Percentiles rank a stretch among this genome's conserved stretches.
These are phyloP conservation scores for Nakazawaea ernobii DNA, from an alignment of 805 yeast species.

Conservation along the genomic window DNA sequence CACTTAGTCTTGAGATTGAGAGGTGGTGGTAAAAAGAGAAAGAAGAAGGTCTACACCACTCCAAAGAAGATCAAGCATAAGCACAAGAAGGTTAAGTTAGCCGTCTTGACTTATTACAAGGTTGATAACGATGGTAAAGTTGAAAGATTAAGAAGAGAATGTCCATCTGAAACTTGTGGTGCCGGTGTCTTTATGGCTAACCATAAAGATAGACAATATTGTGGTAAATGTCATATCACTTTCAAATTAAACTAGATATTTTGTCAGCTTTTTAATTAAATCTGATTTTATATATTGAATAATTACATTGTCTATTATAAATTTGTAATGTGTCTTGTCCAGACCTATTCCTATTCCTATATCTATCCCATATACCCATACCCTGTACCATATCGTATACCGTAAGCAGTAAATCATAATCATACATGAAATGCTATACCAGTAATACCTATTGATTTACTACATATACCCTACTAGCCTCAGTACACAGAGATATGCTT, in stretches of 20 bases:
- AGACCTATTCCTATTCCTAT: no score
- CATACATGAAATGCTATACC: no score
- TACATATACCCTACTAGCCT: no score
- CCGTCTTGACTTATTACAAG: conserved; percentile 99
- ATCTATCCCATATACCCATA: no score
- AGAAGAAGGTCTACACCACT: conserved; percentile 99
- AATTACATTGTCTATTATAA: no score
- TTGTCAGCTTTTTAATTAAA: background rate
- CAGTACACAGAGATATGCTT: no score
- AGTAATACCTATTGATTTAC: no score
- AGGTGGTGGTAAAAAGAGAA: conserved; percentile 99
- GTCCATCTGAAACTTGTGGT: conserved; percentile 90
- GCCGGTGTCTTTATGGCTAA: conserved; percentile 99
- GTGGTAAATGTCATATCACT: conserved; percentile 99
- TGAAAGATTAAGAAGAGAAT: conserved; percentile 98
- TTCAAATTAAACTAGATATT: conserved; percentile 43
- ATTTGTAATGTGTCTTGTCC: no score
- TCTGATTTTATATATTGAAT: no score
- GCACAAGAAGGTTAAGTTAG: conserved; percentile 99
- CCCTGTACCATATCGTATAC: no score
- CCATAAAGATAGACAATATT: conserved; percentile 98
- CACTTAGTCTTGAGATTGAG: conserved; percentile 96
- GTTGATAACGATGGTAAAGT: conserved; percentile 98
- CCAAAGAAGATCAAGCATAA: conserved; percentile 99
- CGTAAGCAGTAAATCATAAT: no score